Evolutionary conservation across 805 yeast genomes (phyloP), one percentile per base, ranked within the genome.

Genomic region (Saturnispora sekii): DNA sequence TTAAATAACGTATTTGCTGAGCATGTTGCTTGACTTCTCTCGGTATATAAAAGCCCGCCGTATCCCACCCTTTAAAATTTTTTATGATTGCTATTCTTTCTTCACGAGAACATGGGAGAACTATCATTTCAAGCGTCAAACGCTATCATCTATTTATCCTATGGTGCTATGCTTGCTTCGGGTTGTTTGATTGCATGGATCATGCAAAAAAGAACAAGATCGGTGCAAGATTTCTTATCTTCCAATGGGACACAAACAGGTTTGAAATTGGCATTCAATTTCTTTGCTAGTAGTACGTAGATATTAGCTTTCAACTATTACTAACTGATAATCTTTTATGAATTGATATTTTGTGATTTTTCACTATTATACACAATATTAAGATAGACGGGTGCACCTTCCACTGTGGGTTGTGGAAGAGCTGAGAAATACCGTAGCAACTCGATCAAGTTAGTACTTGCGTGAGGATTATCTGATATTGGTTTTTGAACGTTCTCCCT

Each of bases 271-370:
- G 84, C 96, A 2, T 69, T 89, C 48, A 89, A 89, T 61, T 89
- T 89, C 60, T 77, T 89, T 44, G 97, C 97, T 41, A 80, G 94
- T 53, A 95, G 95, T 75, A 70, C 67, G 84, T 81, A 62, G 59
- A 14, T 32, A 35, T 43, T 44, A 32, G 11, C 10, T 17, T 16
- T 5, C 41, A 42, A 48, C 43, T 38, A 29, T 17, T 41, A 40
- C 32, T 32, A 35, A 46, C 41, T 29, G 43, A 38, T 34, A 40
- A 40, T 28, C 33, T 5, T 10, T 11, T 16, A 28, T 38, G 10
- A 26, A 38, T 16, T 36, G 16, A 16, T 26, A 28, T 39, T 43
- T 52, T 51, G 26, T 5, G 26, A 21, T 4, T 21, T 21, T 21
- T 21, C 26, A 21, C 26, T 21, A 21, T 21, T 21, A 21, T 2